These are phyloP conservation scores for Teunomyces tritomae DNA, from an alignment of 805 yeast species.

Conservation along the genomic window DNA sequence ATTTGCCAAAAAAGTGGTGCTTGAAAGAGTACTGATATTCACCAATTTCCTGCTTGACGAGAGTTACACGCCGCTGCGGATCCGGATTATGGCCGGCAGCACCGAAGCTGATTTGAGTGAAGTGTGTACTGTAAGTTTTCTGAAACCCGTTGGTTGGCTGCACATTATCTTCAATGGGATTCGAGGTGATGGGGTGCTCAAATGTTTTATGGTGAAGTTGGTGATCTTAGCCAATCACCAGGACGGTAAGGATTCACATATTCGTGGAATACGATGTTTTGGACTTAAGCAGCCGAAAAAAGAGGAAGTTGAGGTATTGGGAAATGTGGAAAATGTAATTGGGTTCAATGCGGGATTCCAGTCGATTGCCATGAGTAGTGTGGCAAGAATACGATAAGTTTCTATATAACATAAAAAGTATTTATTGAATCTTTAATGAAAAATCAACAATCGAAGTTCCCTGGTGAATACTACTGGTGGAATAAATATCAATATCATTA, in stretches of 20 bases:
- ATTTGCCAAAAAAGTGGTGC: slow-evolving; percentile 71
- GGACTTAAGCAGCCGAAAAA: slow-evolving; percentile 34
- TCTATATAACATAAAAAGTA: background rate
- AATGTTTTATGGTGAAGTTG: slow-evolving; percentile 64
- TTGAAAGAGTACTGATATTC: slow-evolving; percentile 68
- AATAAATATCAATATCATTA: slow-evolving; percentile 81
- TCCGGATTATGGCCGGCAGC: slow-evolving; percentile 67
- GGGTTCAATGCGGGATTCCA: slow-evolving; percentile 45
- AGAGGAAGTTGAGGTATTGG: slow-evolving; percentile 15
- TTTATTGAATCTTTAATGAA: slow-evolving; percentile 60
- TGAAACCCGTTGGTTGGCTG: slow-evolving; percentile 78
- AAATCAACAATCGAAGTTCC: slow-evolving; percentile 84
- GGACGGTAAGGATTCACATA: slow-evolving; percentile 93
- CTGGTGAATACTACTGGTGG: slow-evolving; percentile 89
- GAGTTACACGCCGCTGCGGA: slow-evolving; percentile 82
- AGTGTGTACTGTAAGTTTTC: slow-evolving; percentile 57
- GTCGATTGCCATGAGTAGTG: slow-evolving; percentile 34
- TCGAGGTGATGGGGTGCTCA: slow-evolving; percentile 54
- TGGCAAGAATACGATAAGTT: slow-evolving; percentile 34
- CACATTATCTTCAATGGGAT: slow-evolving; percentile 57
- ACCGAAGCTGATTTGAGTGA: slow-evolving; percentile 69
- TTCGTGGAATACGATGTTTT: slow-evolving; percentile 67
- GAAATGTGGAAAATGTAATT: slow-evolving; percentile 35
- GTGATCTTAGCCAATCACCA: slow-evolving; percentile 78
- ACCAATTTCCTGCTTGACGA: slow-evolving; percentile 75